Evolutionary conservation across 208 protist species (phyloP).

Genomic region (Entamoeba moshkovskii): DNA sequence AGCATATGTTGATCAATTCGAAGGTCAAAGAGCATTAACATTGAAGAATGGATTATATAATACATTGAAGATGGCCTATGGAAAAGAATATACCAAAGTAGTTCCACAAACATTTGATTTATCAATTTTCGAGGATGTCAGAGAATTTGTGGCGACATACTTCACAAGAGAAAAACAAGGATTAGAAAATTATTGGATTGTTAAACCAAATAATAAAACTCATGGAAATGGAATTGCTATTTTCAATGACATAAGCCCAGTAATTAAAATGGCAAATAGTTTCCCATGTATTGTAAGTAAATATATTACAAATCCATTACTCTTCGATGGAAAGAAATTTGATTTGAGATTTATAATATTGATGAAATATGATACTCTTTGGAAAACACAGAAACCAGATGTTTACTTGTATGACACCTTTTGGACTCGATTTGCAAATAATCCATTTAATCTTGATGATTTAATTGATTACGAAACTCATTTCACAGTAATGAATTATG

Average conservation of each 20-base stretch:
- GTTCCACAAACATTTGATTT: background rate
- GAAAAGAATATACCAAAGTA: background rate
- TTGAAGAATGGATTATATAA: background rate
- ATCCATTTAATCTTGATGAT: background rate
- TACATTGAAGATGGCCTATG: background rate
- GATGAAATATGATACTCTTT: background rate
- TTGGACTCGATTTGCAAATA: background rate
- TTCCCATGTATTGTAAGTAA: background rate
- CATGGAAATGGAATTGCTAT: background rate
- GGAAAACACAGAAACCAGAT: background rate
- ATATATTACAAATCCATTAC: background rate
- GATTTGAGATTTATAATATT: background rate
- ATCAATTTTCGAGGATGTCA: background rate
- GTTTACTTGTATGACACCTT: background rate
- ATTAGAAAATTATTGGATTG: background rate
- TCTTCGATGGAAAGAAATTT: background rate
- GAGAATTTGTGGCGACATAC: background rate
- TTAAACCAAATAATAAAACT: background rate
- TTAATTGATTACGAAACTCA: background rate
- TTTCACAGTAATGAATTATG: background rate
- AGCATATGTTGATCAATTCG: background rate
- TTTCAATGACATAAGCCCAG: background rate
- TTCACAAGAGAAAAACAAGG: background rate
- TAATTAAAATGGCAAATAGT: background rate
- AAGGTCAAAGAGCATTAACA: background rate